Base-by-base conservation (phyloP, 2,329 filamentous ascomycete genomes). In the Teratosphaeria destructans region DNA sequence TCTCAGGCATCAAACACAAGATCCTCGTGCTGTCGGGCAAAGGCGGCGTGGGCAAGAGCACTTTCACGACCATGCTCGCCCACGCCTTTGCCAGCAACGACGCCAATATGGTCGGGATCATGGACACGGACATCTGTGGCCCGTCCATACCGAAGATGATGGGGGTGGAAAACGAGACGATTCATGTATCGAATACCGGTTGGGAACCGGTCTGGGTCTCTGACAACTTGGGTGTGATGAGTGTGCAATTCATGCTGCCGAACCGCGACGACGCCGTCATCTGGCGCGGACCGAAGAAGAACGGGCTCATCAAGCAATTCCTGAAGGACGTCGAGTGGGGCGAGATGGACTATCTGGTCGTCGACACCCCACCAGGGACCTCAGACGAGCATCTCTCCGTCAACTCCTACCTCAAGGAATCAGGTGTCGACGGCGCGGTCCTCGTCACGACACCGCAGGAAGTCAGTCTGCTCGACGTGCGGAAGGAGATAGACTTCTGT, bases 141-240 rank as follows among this genome's bases (percentile, higher is more conserved):
- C 94, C 94, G 0, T 90, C 86, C 64, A 96, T 99, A 68, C 94
- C 94, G 23, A 96, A 96, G 78, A 97, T 99, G 93, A 92, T 99
- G 86, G 94, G 94, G 37, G 93, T 96, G 0, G 92, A 96, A 74
- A 79, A 85, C 29, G 93, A 99, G 76, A 95, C 89, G 1, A 94
- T 99, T 57, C 94, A 99, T 73, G 85, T 96, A 57, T 94, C 87
- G 71, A 87, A 84, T 57, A 84, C 87, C 0, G 94, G 94, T 2
- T 96, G 92, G 94, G 90, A 88, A 70, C 94, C 94, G 0, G 93
- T 97, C 14, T 97, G 92, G 89, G 92, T 96, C 16, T 83, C 86
- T 67, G 94, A 97, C 68, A 99, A 97, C 68, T 79, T 99, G 3
- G 89, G 88, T 1, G 90, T 96, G 56, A 97, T 99, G 93, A 94